These are phyloP conservation scores for Backusella sp. DNA, from an alignment of 192 early-diverging fungal genomes.

Conservation along the genomic window DNA sequence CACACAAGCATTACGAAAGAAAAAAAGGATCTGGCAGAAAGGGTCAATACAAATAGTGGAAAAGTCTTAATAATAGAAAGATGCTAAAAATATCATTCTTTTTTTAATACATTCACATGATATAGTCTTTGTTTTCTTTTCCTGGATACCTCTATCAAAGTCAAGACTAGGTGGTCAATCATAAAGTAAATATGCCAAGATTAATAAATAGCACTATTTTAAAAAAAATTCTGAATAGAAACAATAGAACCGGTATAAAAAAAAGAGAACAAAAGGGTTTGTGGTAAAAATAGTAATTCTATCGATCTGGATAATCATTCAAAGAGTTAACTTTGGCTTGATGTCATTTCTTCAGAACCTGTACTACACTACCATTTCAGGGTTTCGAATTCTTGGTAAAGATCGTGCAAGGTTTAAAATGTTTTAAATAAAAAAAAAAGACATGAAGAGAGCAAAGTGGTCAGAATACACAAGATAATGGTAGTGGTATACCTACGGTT, in stretches of 20 bases:
- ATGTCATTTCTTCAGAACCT: not conserved
- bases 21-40: constrained; percentile 1
- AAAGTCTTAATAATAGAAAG: not conserved
- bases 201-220: not conserved
- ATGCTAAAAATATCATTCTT: not conserved
- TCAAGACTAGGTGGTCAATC: not conserved
- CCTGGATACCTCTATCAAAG: not conserved
- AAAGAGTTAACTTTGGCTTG: not conserved
- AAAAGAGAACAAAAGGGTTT: not conserved
- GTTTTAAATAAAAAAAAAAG: not conserved
- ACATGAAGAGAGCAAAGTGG: not conserved
- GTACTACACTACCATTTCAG: not conserved
- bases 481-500: not conserved
- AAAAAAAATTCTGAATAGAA: not conserved
- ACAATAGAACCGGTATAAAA: not conserved
- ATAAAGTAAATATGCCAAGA: not conserved
- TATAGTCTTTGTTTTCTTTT: not conserved
- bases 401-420: not conserved
- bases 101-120: not conserved
- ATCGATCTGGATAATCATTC: not conserved
- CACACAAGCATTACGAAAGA: not conserved
- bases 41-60: not conserved
- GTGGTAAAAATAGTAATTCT: not conserved
- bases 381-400: not conserved
- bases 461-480: not conserved